Evolutionary conservation across 768 basidiomycete genomes (phyloP).

Genomic region (Lepiota venenata): DNA sequence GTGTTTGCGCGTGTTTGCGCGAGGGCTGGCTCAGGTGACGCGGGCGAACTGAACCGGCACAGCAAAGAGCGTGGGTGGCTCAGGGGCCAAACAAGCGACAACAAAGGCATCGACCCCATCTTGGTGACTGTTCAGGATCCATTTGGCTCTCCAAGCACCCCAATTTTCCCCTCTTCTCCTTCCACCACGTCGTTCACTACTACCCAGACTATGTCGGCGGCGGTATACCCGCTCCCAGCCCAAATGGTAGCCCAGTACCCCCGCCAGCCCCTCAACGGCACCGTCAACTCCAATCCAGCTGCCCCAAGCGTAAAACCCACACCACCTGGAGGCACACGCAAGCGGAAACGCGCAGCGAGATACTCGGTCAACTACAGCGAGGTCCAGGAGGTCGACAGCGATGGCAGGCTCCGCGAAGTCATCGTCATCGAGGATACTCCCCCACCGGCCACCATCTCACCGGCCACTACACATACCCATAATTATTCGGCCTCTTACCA

Average conservation of each 20-base stretch:
- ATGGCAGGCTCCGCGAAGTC: slow-evolving; percentile 77
- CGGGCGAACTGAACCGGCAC: background rate
- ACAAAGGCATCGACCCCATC: slow-evolving; percentile 29
- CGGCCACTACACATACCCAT: slow-evolving; percentile 66
- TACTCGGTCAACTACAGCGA: slow-evolving; percentile 85
- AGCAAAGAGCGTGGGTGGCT: slow-evolving; percentile 5
- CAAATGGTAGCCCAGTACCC: slow-evolving; percentile 65
- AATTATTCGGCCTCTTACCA: slow-evolving; percentile 79
- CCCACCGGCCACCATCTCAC: slow-evolving; percentile 76
- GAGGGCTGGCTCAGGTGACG: slow-evolving; percentile 7
- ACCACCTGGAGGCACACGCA: slow-evolving; percentile 69
- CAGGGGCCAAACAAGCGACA: slow-evolving; percentile 32
- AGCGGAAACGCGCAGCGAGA: slow-evolving; percentile 80
- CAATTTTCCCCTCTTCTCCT: slow-evolving; percentile 26
- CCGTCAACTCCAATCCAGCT: slow-evolving; percentile 31
- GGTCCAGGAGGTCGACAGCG: slow-evolving; percentile 80
- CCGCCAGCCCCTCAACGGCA: slow-evolving; percentile 52
- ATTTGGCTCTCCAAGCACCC: slow-evolving; percentile 39
- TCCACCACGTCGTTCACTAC: slow-evolving; percentile 54
- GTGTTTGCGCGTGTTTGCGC: slow-evolving; percentile 37
- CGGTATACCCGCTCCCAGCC: slow-evolving; percentile 61
- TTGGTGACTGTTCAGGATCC: slow-evolving; percentile 34
- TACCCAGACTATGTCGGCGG: slow-evolving; percentile 65
- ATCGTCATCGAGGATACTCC: slow-evolving; percentile 94
- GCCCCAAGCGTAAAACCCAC: slow-evolving; percentile 68